Conservation (phyloP, 108 stramenopile species). For the Conticribra guillardii region DNA sequence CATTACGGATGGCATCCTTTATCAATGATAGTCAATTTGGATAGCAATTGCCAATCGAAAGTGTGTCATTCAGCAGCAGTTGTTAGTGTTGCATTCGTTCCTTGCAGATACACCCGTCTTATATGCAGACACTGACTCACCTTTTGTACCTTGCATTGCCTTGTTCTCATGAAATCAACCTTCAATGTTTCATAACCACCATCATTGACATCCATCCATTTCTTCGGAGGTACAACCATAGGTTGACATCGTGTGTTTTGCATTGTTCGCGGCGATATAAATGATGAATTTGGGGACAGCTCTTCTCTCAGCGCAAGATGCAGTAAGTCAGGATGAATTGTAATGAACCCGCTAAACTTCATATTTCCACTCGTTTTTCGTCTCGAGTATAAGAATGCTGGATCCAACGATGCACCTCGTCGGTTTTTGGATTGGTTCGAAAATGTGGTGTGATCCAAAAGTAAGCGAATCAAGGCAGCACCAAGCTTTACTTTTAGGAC, state of each 20-base stretch:
- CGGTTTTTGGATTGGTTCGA: conserved; percentile 33
- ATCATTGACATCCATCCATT: conserved; percentile 73
- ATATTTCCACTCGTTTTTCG: conserved; percentile 31
- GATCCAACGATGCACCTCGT: conserved; percentile 44
- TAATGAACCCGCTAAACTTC: conserved; percentile 36
- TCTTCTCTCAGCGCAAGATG: conserved; percentile 53
- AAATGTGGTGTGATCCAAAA: conserved; percentile 65
- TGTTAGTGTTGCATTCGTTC: too few relatives aligned
- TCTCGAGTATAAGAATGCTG: conserved; percentile 66
- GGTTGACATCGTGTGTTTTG: conserved; percentile 76
- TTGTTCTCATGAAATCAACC: conserved; percentile 77
- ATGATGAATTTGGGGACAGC: conserved; percentile 51
- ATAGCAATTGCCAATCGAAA: too few relatives aligned
- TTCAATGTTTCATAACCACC: conserved; percentile 84
- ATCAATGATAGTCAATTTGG: too few relatives aligned
- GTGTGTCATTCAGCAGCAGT: too few relatives aligned
- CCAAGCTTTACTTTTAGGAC: conserved; percentile 80
- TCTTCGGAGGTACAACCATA: conserved; percentile 91
- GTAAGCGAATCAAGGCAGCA: conserved; percentile 74
- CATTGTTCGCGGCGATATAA: conserved; percentile 36
- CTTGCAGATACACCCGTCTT: too few relatives aligned
- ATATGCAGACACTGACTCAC: conserved; percentile 46
- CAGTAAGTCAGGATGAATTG: conserved; percentile 42
- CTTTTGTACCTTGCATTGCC: conserved; percentile 77
- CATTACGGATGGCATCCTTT: conserved; percentile 65